Evolutionary conservation across 768 basidiomycete species (phyloP).

Genomic region (Phanerodontia chrysosporium): DNA sequence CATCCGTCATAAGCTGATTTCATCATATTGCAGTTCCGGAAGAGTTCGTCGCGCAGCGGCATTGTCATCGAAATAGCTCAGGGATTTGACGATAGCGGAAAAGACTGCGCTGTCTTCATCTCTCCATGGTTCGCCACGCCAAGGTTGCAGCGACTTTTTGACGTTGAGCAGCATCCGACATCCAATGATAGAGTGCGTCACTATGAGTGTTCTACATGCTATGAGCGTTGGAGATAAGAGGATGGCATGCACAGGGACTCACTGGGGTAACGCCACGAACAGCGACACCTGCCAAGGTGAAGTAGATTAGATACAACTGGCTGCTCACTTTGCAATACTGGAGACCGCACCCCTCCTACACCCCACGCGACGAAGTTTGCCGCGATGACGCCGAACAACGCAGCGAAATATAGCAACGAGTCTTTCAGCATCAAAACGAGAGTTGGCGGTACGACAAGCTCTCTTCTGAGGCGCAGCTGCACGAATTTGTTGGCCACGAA

Average conservation of each 20-base stretch:
- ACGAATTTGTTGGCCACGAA: background rate
- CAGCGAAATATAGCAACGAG: slow-evolving; percentile 4
- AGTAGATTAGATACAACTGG: background rate
- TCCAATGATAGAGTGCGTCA: slow-evolving; percentile 9
- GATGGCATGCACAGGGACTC: background rate
- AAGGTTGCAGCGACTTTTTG: background rate
- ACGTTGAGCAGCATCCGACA: slow-evolving; percentile 14
- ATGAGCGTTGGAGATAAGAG: background rate
- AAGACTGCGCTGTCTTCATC: slow-evolving; percentile 1
- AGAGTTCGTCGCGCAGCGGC: too few species aligned
- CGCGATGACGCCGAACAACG: background rate
- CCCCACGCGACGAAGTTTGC: slow-evolving; percentile 2
- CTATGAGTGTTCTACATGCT: background rate
- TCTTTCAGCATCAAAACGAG: slow-evolving; percentile 3
- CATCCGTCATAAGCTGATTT: too few species aligned
- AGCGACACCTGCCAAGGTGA: background rate
- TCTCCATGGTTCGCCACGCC: slow-evolving; percentile 7
- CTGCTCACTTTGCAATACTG: background rate
- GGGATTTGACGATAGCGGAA: background rate
- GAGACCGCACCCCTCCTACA: background rate
- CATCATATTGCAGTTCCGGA: too few species aligned
- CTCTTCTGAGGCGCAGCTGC: background rate
- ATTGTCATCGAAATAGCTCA: background rate
- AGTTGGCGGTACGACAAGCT: background rate
- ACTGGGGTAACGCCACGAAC: slow-evolving; percentile 5